Conservation (phyloP, 345 rosid genomes). For the Aegle marmelos region DNA sequence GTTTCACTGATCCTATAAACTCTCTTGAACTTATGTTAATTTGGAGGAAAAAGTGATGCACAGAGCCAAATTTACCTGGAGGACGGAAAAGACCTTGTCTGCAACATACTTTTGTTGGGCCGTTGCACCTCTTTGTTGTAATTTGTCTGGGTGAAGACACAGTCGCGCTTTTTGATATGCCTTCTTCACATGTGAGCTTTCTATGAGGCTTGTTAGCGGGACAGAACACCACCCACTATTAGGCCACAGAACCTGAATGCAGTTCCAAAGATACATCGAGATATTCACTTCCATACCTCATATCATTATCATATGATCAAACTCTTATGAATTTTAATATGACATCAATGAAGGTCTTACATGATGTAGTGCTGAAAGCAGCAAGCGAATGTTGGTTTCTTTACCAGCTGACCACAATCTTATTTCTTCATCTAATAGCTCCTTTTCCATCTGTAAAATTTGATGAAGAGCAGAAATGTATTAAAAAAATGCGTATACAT, state of each 20-base stretch:
- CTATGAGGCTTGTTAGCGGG: constrained; percentile 53
- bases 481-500: background rate
- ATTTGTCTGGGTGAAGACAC: constrained; percentile 92
- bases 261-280: background rate
- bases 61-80: constrained; percentile 51
- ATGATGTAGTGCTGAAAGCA: constrained; percentile 76
- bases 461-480: background rate
- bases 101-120: constrained; percentile 66
- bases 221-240: constrained; percentile 67
- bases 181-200: constrained; percentile 76
- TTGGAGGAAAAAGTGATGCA: background rate
- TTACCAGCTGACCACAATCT: constrained; percentile 75
- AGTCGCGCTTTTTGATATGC: constrained; percentile 91
- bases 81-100: constrained; percentile 64
- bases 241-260: constrained; percentile 70
- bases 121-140: constrained; percentile 84
- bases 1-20: background rate
- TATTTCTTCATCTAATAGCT: constrained; percentile 60
- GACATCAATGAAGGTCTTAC: constrained; percentile 30
- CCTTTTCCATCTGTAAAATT: constrained; percentile 50
- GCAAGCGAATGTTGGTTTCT: constrained; percentile 63
- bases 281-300: background rate
- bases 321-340: background rate
- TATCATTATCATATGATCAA: constrained; percentile 2
- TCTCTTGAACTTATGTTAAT: background rate